Evolutionary conservation across 805 yeast species (phyloP), one percentile per base, ranked within the genome.

Genomic region (Jamesozyma rosinii): DNA sequence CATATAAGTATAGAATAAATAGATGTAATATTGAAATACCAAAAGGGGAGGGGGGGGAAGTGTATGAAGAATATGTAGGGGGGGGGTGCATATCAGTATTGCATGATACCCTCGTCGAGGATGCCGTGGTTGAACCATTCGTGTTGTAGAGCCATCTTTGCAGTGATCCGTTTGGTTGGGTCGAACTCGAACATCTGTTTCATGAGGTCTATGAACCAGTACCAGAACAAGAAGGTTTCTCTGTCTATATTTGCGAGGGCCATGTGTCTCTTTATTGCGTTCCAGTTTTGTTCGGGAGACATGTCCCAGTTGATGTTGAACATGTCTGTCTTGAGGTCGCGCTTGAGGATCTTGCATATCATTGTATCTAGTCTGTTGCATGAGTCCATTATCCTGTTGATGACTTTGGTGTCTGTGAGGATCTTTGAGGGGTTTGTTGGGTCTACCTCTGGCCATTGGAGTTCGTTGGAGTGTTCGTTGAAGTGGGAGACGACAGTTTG

Each of bases 141-240:
- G 61, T 86, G 95, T 46, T 72, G 70, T 50, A 86, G 69, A 0
- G 94, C 92, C 49, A 82, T 81, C 45, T 72, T 74, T 4, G 90
- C 95, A 1, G 85, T 76, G 42, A 83, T 77, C 50, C 95, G 69
- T 54, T 79, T 71, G 2, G 70, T 58, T 1, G 95, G 94, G 55
- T 85, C 86, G 53, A 80, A 81, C 24, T 74, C 78, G 48, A 86
- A 75, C 55, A 85, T 70, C 51, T 72, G 73, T 46, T 72, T 74
- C 49, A 84, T 66, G 51, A 86, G 68, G 60, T 86, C 95, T 41
- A 72, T 65, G 60, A 88, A 88, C 63, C 74, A 75, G 69, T 76
- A 83, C 96, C 97, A 89, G 62, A 87, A 87, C 37, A 76, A 71
- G 58, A 82, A 82, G 44, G 79, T 76, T 36, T 82, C 83, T 61